Evolutionary conservation across 768 basidiomycete genomes (phyloP), one percentile per base, ranked within the genome.

Genomic region (Suillus luteus): DNA sequence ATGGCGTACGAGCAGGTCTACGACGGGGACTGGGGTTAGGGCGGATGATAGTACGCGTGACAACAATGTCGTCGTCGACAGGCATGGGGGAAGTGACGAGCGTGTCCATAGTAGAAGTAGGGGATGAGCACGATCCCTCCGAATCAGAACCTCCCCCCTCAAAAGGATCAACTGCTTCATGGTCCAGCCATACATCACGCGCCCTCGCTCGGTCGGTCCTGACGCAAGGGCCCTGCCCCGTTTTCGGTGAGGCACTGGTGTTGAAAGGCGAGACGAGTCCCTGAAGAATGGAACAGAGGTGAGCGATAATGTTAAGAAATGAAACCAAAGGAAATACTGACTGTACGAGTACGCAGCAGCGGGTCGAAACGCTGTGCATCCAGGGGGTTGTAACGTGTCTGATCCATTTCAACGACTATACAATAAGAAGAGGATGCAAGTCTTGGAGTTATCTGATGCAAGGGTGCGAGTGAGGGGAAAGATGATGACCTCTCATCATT

Each of bases 1-100:
- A 33, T 33, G 17, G 49, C 14, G 7, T 27, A 51, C 15, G 24
- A 27, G 48, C 24, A 24, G 24, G 15, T 17, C 1, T 3, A 27
- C 27, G 49, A 51, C 10, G 8, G 15, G 24, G 27, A 27, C 27
- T 51, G 1, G 74, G 63, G 8, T 65, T 35, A 3, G 78, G 78
- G 19, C 72, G 76, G 64, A 81, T 73, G 69, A 76, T 73, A 54
- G 76, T 79, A 60, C 77, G 78, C 35, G 76, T 76, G 37, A 77
- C 69, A 55, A 69, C 65, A 63, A 71, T 70, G 62, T 75, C 71
- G 4, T 76, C 76, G n/a, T 73, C 73, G 10, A 71, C 52, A 5
- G 61, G 60, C 1, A 60, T 43, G 10, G 62, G 40, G 14, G 38
- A 37, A 7, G 48, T 49, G 69, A 65, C 14, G 33, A 14, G 19